Conservation (phyloP, 257 asterid species). For the Ballota nigra region DNA sequence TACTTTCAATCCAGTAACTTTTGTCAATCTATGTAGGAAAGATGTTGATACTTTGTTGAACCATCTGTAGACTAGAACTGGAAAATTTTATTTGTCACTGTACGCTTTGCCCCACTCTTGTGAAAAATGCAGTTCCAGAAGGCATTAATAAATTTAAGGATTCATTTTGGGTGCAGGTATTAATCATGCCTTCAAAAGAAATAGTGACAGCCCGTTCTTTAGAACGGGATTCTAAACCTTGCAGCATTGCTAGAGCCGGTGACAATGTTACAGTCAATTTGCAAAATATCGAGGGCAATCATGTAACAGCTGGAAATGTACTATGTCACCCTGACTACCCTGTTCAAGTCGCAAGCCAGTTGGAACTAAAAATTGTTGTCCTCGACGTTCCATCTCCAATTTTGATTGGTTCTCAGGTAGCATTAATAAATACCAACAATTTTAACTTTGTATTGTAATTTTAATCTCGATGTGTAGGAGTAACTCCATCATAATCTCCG, state of each 20-base stretch:
- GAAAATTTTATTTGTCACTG: neutral
- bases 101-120: slow-evolving; percentile 3
- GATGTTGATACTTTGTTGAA: neutral
- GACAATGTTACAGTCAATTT: slow-evolving; percentile 76
- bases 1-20: slow-evolving; percentile 8
- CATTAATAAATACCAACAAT: neutral
- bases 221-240: slow-evolving; percentile 62
- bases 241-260: slow-evolving; percentile 83
- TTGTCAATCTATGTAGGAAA: neutral
- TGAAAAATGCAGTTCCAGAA: slow-evolving; percentile 3
- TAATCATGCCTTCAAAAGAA: slow-evolving; percentile 80
- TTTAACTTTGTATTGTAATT: neutral
- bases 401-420: slow-evolving; percentile 87
- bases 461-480: neutral
- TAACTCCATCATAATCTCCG: neutral
- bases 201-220: slow-evolving; percentile 64
- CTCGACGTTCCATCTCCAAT: slow-evolving; percentile 69
- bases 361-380: slow-evolving; percentile 79
- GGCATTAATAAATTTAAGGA: slow-evolving; percentile 8
- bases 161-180: slow-evolving; percentile 45
- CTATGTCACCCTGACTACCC: slow-evolving; percentile 93
- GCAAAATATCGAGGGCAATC: slow-evolving; percentile 71
- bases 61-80: neutral
- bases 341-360: slow-evolving; percentile 61
- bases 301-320: slow-evolving; percentile 73